A percentile compares a stretch with the other conserved stretches of the same genome.
These are phyloP conservation scores for Stagonosporopsis rhizophila DNA, from an alignment of 2,329 filamentous ascomycete species.

Conservation along the genomic window DNA sequence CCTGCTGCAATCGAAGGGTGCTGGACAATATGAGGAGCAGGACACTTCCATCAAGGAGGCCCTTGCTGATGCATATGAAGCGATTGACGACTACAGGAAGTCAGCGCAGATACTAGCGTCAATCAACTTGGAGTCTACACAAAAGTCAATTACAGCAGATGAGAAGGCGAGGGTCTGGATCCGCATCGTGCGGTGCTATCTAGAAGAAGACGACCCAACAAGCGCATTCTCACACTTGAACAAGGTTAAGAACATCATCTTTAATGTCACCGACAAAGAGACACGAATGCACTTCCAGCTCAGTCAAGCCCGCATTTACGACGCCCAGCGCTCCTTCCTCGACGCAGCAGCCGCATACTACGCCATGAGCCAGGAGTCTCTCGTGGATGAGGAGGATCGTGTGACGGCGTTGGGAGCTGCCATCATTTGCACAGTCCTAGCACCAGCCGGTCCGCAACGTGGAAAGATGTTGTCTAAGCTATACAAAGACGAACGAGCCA, in stretches of 20 bases:
- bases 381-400: slow-evolving; percentile 86
- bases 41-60: slow-evolving; percentile 79
- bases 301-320: slow-evolving; percentile 89
- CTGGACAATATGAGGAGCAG: slow-evolving; percentile 82
- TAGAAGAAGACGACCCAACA: slow-evolving; percentile 91
- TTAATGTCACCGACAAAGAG: slow-evolving; percentile 75
- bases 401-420: slow-evolving; percentile 84
- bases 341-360: slow-evolving; percentile 89
- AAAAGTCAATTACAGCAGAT: slow-evolving; percentile 81
- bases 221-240: slow-evolving; percentile 87
- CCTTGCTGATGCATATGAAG: slow-evolving; percentile 83
- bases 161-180: slow-evolving; percentile 89
- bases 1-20: slow-evolving; percentile 69
- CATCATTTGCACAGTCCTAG: slow-evolving; percentile 90
- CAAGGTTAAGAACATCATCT: slow-evolving; percentile 92
- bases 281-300: slow-evolving; percentile 86
- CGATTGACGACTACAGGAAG: slow-evolving; percentile 77
- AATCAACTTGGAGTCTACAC: slow-evolving; percentile 88
- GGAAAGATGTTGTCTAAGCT: slow-evolving; percentile 80
- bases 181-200: slow-evolving; percentile 89
- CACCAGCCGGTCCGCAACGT: slow-evolving; percentile 85
- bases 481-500: slow-evolving; percentile 90
- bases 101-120: slow-evolving; percentile 81
- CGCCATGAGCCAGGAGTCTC: slow-evolving; percentile 77
- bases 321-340: slow-evolving; percentile 88